Conservation (phyloP, 2,329 filamentous ascomycete species). For the Epichloe uncinata region DNA sequence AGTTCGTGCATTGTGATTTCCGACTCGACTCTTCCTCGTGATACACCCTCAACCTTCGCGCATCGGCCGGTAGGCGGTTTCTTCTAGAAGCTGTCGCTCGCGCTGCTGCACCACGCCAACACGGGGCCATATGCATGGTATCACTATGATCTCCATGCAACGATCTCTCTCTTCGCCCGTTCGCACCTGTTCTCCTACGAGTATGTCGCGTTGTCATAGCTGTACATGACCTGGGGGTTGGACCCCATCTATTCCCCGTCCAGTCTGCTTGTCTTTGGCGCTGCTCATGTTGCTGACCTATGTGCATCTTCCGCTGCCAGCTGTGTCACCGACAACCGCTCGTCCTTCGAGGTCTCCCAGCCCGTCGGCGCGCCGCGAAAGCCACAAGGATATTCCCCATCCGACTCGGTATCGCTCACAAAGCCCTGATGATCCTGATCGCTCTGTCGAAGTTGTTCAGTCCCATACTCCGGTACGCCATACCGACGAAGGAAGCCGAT, state of each 20-base stretch:
- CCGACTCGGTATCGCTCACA: constrained; percentile 39
- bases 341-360: constrained; percentile 38
- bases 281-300: constrained; percentile 15
- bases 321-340: constrained; percentile 19
- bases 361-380: constrained; percentile 39
- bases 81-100: constrained; percentile 17
- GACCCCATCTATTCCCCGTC: background rate
- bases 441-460: constrained; percentile 31
- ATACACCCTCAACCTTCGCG: background rate
- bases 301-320: constrained; percentile 12
- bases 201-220: constrained; percentile 33
- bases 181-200: constrained; percentile 41
- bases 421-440: constrained; percentile 41
- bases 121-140: constrained; percentile 24
- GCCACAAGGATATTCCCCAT: constrained; percentile 26
- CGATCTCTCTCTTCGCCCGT: constrained; percentile 49
- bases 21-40: background rate
- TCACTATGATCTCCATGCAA: constrained; percentile 49
- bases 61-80: constrained; percentile 13
- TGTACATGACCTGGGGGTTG: background rate
- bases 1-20: background rate
- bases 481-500: constrained; percentile 29
- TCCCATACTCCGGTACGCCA: constrained; percentile 27
- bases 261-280: background rate
- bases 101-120: constrained; percentile 20